Evolutionary conservation across 2,329 filamentous ascomycete species (phyloP), one percentile per base, ranked within the genome.

Genomic region (Diaporthe sp.): DNA sequence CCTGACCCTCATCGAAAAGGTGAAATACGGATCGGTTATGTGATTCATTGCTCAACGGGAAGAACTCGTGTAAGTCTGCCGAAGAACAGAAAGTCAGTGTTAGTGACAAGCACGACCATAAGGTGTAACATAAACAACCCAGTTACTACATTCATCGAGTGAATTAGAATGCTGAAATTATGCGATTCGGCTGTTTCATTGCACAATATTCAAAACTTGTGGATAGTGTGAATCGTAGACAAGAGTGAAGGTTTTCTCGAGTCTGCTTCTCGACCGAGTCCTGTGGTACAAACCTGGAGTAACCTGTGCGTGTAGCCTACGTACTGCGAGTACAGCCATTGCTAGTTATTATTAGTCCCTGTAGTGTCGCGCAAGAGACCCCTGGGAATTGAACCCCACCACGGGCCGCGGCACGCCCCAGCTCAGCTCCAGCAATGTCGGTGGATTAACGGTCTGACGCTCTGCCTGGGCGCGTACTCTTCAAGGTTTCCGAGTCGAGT

Each of bases 381-480:
- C 63, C 44, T 39, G 32, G 15, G 66, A 76, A 37, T 74, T 32
- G 75, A 42, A 58, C 50, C 59, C 47, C 47, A 73, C 63, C 12
- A 53, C 63, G 63, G 63, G 63, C 63, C 63, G 63, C 63, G 63
- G 63, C 47, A 53, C 59, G 30, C 63, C 30, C 47, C n/a, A 51
- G 63, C 63, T 22, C 22, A 63, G 59, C 59, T 63, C 44, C 30
- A 17, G n/a, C 44, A 51, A 66, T 25, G 32, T 53, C 47, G 63
- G 47, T 9, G 44, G 63, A 15, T 53, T 32, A 39, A 37, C n/a
- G 53, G 66, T 37, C n/a, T 71, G 25, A 37, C n/a, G 53, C 58
- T 37, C n/a, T 71, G 25, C 37, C 15, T 71, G 25, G 30, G 65
- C 71, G 44, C 51, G 58, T 51, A 22, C 22, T 63, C 42, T 32